Conservation (phyloP, 1,284 basidiomycete species). For the Trametes pubescens region DNA sequence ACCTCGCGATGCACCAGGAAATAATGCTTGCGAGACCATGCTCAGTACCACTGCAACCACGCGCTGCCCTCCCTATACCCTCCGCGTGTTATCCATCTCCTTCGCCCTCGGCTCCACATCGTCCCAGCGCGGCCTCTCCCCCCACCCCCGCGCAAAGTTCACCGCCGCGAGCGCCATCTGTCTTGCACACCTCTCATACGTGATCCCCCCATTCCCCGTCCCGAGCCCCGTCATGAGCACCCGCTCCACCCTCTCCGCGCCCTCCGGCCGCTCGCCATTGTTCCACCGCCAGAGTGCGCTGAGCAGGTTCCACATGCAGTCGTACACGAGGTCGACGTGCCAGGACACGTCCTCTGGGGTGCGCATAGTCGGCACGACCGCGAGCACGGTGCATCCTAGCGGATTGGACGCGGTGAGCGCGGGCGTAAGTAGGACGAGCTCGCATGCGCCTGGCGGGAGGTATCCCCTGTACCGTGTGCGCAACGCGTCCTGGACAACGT, state of each 20-base stretch:
- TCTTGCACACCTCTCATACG: constrained; percentile 27
- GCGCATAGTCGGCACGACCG: constrained; percentile 40
- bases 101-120: constrained; percentile 15
- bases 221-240: constrained; percentile 32
- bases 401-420: constrained; percentile 29
- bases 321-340: constrained; percentile 42
- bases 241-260: constrained; percentile 19
- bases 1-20: too few species aligned
- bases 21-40: too few species aligned
- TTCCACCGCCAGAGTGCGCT: constrained; percentile 37
- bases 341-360: constrained; percentile 33
- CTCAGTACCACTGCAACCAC: too few species aligned
- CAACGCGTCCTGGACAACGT: constrained; percentile 34
- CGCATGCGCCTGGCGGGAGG: constrained; percentile 36
- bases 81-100: constrained; percentile 17
- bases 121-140: constrained; percentile 20
- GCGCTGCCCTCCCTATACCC: not conserved
- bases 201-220: constrained; percentile 28
- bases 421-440: constrained; percentile 33
- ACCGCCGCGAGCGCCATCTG: constrained; percentile 32
- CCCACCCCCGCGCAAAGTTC: constrained; percentile 26
- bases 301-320: constrained; percentile 40
- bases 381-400: constrained; percentile 32
- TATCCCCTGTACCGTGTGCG: constrained; percentile 34
- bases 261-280: constrained; percentile 21